Evolutionary conservation across 2,329 filamentous ascomycete species (phyloP).

Genomic region (Cytospora piceicola): DNA sequence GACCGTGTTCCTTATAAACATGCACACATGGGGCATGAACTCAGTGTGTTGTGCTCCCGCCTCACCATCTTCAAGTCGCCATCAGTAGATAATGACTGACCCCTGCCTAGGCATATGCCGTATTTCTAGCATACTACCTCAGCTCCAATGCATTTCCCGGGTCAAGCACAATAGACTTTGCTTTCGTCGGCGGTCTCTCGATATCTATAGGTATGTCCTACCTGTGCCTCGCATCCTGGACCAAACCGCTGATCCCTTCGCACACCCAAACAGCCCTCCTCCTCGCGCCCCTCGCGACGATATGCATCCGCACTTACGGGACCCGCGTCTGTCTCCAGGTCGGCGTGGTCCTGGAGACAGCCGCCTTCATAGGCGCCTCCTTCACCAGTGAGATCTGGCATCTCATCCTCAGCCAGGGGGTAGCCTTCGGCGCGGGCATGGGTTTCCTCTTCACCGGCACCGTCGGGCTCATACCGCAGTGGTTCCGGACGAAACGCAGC

Average conservation of each 20-base stretch:
- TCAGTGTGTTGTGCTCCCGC: constrained; percentile 47
- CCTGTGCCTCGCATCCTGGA: neutral
- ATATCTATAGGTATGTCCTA: constrained; percentile 54
- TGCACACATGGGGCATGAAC: constrained; percentile 77
- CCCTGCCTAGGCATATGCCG: constrained; percentile 35
- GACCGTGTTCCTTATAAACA: constrained; percentile 62
- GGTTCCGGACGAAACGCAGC: constrained; percentile 70
- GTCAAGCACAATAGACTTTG: constrained; percentile 68
- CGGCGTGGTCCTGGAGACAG: constrained; percentile 66
- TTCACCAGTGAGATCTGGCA: constrained; percentile 75
- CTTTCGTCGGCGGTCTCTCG: constrained; percentile 76
- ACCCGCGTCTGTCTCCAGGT: constrained; percentile 67
- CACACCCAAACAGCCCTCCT: constrained; percentile 57
- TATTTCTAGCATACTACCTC: constrained; percentile 62
- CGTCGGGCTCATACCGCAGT: constrained; percentile 71
- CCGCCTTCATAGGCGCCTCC: constrained; percentile 69
- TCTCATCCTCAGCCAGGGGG: constrained; percentile 73
- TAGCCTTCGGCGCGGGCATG: constrained; percentile 79
- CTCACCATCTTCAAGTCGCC: neutral
- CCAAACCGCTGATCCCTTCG: constrained; percentile 36
- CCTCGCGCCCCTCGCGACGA: constrained; percentile 69
- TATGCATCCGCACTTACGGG: constrained; percentile 62
- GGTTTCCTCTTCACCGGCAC: constrained; percentile 74
- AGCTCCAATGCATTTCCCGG: constrained; percentile 63
- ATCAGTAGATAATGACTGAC: constrained; percentile 12